Evolutionary conservation across 306 rosid species (phyloP).

Genomic region (Fragaria vesca): DNA sequence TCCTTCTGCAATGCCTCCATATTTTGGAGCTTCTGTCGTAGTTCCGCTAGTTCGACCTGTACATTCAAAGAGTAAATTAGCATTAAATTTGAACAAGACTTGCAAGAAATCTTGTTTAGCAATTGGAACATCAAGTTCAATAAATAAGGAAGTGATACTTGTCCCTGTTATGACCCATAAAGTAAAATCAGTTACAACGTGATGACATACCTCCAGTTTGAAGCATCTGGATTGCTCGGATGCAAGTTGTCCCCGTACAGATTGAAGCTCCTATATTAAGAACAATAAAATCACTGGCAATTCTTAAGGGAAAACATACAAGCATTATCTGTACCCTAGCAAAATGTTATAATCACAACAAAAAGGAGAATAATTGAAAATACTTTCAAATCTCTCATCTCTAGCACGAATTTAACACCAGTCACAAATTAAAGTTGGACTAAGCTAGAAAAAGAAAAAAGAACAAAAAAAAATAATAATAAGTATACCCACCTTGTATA

Average conservation of each 20-base stretch:
- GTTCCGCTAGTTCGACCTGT: constrained; percentile 90
- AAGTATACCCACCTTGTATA: constrained; percentile 54
- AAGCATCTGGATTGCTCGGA: constrained; percentile 95
- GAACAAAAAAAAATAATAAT: no score
- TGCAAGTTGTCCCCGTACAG: constrained; percentile 90
- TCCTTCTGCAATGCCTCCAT: constrained; percentile 86
- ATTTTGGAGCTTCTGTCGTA: constrained; percentile 88
- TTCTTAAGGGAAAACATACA: neutral
- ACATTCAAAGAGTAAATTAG: constrained; percentile 22
- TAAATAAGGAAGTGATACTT: neutral
- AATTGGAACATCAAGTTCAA: neutral
- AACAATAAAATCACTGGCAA: constrained; percentile 15
- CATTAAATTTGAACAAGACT: neutral
- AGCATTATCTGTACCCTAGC: neutral
- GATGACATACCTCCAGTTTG: constrained; percentile 77
- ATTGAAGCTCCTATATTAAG: constrained; percentile 81
- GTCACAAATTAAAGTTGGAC: neutral
- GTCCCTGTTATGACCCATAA: neutral
- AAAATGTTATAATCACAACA: neutral
- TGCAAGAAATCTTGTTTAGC: neutral
- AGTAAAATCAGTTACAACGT: neutral
- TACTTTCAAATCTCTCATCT: neutral
- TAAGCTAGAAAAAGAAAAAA: neutral
- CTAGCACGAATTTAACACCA: neutral
- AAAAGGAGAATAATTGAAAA: neutral